Evolutionary conservation across 2,329 filamentous ascomycete species (phyloP), one percentile per base, ranked within the genome.

Genomic region (Beauveria sp.): DNA sequence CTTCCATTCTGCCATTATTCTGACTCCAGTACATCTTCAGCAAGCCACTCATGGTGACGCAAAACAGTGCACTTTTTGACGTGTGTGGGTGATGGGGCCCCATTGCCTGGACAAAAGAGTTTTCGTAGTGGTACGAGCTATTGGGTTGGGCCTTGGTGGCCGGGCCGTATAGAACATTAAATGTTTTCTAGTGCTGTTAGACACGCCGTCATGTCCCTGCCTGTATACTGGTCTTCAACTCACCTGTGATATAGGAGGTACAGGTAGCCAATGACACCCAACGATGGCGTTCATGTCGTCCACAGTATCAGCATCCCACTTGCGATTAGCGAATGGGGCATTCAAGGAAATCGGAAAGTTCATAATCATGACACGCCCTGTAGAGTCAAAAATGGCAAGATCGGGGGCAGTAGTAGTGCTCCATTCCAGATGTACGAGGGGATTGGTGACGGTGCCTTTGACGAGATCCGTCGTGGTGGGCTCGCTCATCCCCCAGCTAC

Each of bases 211-310:
- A 9, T 20, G 14, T 20, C 12, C 8, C 5, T 51, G 26, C 3
- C 28, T 18, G 4, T 40, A 20, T 24, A 1, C 4, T 4, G 12
- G 26, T 9, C 18, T 7, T 6, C 9, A 26, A 58, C 67, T 54
- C 66, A 76, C 76, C 69, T 79, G 74, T 67, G 76, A 74, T 67
- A 71, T 71, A n/a, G 82, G 79, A 31, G 82, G 77, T 26, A 87
- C 79, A n/a, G 81, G 78, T 60, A 98, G 79, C 95, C 95, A 99
- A 74, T 91, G 89, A 71, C 91, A 83, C 3, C 93, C 95, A 7
- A 96, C 90, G 5, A 96, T 79, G 55, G 87, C 84, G 66, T 89
- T 86, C 43, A 90, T 79, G 71, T 96, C 91, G 68, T 92, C 89
- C 59, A 87, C 78, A 2, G 83, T 75, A 69, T 93, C 91, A n/a